Evolutionary conservation across 768 basidiomycete genomes (phyloP).

Genomic region (Russula earlei): DNA sequence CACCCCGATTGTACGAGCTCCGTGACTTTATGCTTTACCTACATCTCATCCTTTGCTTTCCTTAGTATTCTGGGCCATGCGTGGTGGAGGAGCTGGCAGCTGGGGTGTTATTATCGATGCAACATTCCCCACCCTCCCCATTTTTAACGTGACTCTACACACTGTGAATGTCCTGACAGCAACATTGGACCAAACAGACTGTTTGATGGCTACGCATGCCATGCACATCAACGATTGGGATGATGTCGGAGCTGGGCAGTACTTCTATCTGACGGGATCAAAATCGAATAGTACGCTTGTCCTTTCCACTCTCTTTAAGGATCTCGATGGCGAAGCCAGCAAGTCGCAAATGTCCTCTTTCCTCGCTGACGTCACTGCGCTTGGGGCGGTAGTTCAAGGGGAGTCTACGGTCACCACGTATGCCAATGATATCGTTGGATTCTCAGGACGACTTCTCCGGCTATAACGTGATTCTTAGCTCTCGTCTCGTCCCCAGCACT

Average conservation of each 20-base stretch:
- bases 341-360: constrained; percentile 11
- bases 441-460: constrained; percentile 10
- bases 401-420: constrained; percentile 1
- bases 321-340: constrained; percentile 15
- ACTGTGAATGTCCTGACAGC: constrained; percentile 24
- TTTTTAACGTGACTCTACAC: constrained; percentile 26
- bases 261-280: constrained; percentile 26
- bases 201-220: constrained; percentile 26
- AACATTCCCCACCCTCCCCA: constrained; percentile 29
- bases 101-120: constrained; percentile 33
- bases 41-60: not conserved
- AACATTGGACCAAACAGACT: constrained; percentile 32
- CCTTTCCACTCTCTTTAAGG: constrained; percentile 21
- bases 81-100: constrained; percentile 24
- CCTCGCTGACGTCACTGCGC: constrained; percentile 3
- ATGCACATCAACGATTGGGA: constrained; percentile 4
- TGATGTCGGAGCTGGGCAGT: constrained; percentile 4
- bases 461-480: constrained; percentile 9
- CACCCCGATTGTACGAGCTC: constrained; percentile 7
- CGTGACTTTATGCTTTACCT: not conserved
- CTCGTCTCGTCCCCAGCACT: constrained; percentile 11
- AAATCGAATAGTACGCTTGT: constrained; percentile 1
- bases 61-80: constrained; percentile 22
- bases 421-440: constrained; percentile 7
- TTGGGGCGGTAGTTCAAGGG: constrained; percentile 18